Evolutionary conservation across 1,139 yeast genomes (phyloP).

Genomic region (Magnusiomyces magnusii): DNA sequence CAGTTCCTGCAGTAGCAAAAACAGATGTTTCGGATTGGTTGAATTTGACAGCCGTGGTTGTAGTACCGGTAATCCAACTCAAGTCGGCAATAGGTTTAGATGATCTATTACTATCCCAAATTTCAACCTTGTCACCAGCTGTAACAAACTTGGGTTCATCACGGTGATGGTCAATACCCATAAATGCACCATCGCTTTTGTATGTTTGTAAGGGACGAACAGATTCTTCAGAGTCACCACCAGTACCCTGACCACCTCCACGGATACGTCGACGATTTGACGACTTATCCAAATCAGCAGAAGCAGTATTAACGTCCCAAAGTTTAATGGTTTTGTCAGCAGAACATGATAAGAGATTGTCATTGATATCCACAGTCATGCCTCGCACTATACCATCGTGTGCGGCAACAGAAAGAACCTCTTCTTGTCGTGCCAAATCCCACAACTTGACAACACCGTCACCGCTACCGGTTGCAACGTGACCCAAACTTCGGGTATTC

Average conservation of each 20-base stretch:
- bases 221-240: constrained; percentile 25
- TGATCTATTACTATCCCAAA: constrained; percentile 83
- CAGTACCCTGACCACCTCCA: constrained; percentile 21
- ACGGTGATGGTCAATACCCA: constrained; percentile 80
- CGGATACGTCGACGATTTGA: background rate
- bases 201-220: constrained; percentile 50
- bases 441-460: constrained; percentile 94
- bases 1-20: constrained; percentile 87
- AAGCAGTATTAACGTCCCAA: constrained; percentile 47
- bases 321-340: constrained; percentile 83
- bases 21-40: constrained; percentile 87
- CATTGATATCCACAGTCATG: constrained; percentile 65
- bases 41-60: constrained; percentile 66
- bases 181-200: constrained; percentile 77
- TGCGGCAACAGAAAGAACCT: constrained; percentile 70
- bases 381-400: constrained; percentile 92
- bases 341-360: constrained; percentile 73
- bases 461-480: constrained; percentile 86
- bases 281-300: constrained; percentile 4
- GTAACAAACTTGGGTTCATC: constrained; percentile 72
- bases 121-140: constrained; percentile 80
- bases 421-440: constrained; percentile 73
- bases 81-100: constrained; percentile 61
- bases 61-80: constrained; percentile 94
- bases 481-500: constrained; percentile 60